These are phyloP conservation scores for Paralagenidium karlingii DNA, from an alignment of 352 stramenopile genomes.

Conservation along the genomic window DNA sequence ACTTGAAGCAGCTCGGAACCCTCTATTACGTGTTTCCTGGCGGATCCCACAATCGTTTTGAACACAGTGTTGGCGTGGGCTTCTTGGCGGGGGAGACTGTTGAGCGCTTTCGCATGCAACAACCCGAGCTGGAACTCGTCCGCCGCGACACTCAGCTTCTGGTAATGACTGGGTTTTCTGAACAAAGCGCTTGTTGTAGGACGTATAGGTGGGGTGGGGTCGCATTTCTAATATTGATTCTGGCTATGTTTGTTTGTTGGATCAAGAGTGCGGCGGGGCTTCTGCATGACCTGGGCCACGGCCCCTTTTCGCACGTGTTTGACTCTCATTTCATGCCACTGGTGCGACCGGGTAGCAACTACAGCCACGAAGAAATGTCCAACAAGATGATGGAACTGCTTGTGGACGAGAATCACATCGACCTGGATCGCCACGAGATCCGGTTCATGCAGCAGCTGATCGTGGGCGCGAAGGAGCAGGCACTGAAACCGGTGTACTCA, in stretches of 20 bases:
- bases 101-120: conserved; percentile 62
- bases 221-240: conserved; percentile 7
- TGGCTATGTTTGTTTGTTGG: too few relatives aligned
- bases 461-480: conserved; percentile 59
- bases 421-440: conserved; percentile 48
- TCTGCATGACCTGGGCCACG: conserved; percentile 87
- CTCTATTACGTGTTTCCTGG: conserved; percentile 81
- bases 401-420: conserved; percentile 70
- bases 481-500: too few relatives aligned
- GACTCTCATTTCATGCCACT: conserved; percentile 79
- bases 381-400: conserved; percentile 68
- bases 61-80: conserved; percentile 92
- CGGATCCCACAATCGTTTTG: conserved; percentile 90
- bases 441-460: conserved; percentile 74
- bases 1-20: conserved; percentile 91
- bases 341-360: conserved; percentile 21
- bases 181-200: not conserved
- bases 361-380: conserved; percentile 79
- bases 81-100: conserved; percentile 87
- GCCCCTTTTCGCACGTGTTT: conserved; percentile 94
- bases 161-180: too few relatives aligned
- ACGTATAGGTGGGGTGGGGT: not conserved
- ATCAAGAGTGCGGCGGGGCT: conserved; percentile 57
- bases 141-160: conserved; percentile 63
- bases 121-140: conserved; percentile 86